phyloP scores from a whole-genome alignment of 306 rosid genomes.

The Citrullus mucosospermus region DNA sequence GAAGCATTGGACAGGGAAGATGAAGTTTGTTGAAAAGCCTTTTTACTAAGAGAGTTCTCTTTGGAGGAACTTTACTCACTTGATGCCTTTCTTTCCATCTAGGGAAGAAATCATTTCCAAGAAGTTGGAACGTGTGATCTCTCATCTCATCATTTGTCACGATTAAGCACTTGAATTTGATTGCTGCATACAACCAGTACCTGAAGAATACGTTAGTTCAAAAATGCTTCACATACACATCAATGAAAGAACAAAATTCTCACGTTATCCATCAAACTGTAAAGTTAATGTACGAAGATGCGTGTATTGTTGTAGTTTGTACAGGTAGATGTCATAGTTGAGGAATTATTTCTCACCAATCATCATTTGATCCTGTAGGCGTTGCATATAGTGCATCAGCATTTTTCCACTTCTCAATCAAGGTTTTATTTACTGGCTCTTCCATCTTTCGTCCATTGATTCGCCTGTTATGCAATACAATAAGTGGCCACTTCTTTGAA shows the following conservation, averaged over 20 bases:
- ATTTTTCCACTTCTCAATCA: slow-evolving; percentile 67
- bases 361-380: slow-evolving; percentile 84
- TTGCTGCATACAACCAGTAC: slow-evolving; percentile 98
- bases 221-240: neutral
- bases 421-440: slow-evolving; percentile 43
- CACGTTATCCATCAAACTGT: neutral
- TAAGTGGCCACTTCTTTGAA: slow-evolving; percentile 75
- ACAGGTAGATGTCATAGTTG: neutral
- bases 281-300: neutral
- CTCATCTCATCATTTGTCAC: slow-evolving; percentile 96
- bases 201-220: slow-evolving; percentile 49
- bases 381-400: slow-evolving; percentile 80
- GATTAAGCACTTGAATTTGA: slow-evolving; percentile 76
- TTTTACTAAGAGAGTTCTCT: neutral
- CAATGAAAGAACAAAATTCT: neutral
- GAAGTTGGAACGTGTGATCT: slow-evolving; percentile 83
- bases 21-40: neutral
- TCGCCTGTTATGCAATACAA: slow-evolving; percentile 75
- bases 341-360: slow-evolving; percentile 50
- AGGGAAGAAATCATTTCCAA: slow-evolving; percentile 90
- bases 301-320: neutral
- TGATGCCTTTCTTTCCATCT: slow-evolving; percentile 99
- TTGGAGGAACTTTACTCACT: slow-evolving; percentile 35
- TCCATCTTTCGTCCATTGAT: slow-evolving; percentile 60
- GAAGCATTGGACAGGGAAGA: neutral